A percentile compares a stretch with the other conserved stretches of the same genome.
Evolutionary conservation across 2,329 filamentous ascomycete genomes (phyloP).

Genomic region (Fusarium sp.): DNA sequence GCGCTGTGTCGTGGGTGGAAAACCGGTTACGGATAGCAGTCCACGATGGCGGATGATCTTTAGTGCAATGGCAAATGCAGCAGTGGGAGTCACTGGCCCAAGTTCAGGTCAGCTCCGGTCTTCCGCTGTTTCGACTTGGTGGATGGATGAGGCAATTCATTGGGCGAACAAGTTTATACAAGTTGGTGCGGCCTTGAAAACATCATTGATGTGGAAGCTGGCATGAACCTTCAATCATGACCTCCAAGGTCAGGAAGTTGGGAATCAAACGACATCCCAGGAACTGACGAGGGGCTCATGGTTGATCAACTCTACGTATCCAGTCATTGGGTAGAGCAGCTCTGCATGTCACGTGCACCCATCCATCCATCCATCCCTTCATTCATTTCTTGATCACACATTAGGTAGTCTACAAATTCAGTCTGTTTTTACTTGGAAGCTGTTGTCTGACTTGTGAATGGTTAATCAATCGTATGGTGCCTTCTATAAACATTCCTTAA

Average conservation of each 20-base stretch:
- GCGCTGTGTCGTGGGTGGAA: not conserved
- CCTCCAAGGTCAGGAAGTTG: not conserved
- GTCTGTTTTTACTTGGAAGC: constrained; percentile 35
- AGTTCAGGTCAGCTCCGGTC: constrained; percentile 33
- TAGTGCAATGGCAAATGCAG: constrained; percentile 11
- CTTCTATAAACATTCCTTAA: not conserved
- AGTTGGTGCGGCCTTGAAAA: not conserved
- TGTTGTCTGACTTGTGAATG: not conserved
- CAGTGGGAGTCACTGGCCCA: constrained; percentile 9
- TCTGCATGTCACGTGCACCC: constrained; percentile 11
- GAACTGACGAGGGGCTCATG: constrained; percentile 3
- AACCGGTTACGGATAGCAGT: not conserved
- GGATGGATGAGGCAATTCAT: constrained; percentile 11
- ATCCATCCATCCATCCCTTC: constrained; percentile 18
- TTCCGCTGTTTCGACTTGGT: constrained; percentile 8
- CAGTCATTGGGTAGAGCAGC: constrained; percentile 9
- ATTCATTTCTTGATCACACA: constrained; percentile 38
- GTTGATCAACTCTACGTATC: constrained; percentile 13
- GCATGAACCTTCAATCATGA: not conserved
- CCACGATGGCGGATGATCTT: constrained; percentile 5
- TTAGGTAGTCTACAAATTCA: constrained; percentile 46
- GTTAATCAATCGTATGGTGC: not conserved
- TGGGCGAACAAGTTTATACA: constrained; percentile 3
- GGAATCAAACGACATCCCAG: constrained; percentile 1
- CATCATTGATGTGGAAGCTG: not conserved